phyloP scores from a whole-genome alignment of 345 rosid species.

The Eucalyptus albens region DNA sequence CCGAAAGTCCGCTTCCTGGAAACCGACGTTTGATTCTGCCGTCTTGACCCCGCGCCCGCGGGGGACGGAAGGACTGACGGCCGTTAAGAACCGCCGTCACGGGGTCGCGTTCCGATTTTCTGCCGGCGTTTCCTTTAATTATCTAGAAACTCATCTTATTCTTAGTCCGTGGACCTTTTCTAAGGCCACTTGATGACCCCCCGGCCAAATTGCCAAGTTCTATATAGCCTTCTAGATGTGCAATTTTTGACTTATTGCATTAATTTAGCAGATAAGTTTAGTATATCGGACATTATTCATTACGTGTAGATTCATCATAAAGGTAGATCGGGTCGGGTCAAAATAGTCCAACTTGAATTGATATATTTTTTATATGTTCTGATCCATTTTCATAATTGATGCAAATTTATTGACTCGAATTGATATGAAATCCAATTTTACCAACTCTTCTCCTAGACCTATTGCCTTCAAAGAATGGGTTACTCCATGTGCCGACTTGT shows the following conservation, averaged over 20 bases:
- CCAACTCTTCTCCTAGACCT: not conserved
- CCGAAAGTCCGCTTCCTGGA: not conserved
- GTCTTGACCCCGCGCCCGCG: not conserved
- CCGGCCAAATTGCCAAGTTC: not conserved
- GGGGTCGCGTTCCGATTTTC: not conserved
- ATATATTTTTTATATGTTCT: not conserved
- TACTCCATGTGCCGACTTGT: not conserved
- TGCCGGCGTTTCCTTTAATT: not conserved
- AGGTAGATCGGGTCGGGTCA: accelerated
- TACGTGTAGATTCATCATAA: accelerated
- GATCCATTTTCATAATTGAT: too few species aligned
- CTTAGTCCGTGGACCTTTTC: not conserved
- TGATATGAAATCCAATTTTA: accelerated
- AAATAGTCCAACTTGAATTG: accelerated
- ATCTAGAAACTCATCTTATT: not conserved
- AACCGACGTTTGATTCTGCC: not conserved
- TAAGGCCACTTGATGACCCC: not conserved
- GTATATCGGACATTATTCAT: not conserved
- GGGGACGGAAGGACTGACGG: not conserved
- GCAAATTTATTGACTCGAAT: too few species aligned
- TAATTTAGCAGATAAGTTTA: accelerated
- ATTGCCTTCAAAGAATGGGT: not conserved
- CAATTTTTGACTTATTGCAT: not conserved
- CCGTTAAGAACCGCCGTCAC: not conserved
- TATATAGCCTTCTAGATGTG: too few species aligned